A percentile compares a stretch with the other conserved stretches of the same genome.
phyloP scores from a whole-genome alignment of 768 basidiomycete genomes.

The Russula sp. region DNA sequence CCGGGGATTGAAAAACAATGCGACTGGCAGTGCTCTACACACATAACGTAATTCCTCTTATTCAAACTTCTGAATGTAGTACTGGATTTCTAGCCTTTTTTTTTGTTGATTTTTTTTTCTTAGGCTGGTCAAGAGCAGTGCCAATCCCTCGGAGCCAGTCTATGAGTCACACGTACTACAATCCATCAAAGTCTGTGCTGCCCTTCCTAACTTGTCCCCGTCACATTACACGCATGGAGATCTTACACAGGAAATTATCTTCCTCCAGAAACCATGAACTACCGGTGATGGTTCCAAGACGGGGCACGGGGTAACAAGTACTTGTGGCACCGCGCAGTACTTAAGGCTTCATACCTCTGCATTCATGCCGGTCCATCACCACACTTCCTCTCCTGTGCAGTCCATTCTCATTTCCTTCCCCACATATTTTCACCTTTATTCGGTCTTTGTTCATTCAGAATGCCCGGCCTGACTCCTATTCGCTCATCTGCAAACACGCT shows the following conservation, averaged over 20 bases:
- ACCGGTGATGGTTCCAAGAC: conserved; percentile 9
- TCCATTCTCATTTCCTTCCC: neutral
- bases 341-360: neutral
- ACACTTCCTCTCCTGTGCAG: neutral
- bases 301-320: neutral
- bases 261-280: conserved; percentile 1
- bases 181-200: conserved; percentile 10
- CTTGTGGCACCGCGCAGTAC: conserved; percentile 12
- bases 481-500: conserved; percentile 26
- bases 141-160: neutral
- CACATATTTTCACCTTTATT: neutral
- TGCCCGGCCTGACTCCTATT: conserved; percentile 32
- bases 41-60: neutral
- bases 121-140: neutral
- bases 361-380: neutral
- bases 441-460: conserved; percentile 12
- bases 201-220: conserved; percentile 6
- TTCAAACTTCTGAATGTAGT: neutral
- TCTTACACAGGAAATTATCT: conserved; percentile 15
- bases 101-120: neutral
- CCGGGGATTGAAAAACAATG: neutral
- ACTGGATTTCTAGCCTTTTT: neutral
- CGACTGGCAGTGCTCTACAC: neutral
- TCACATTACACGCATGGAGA: conserved; percentile 17
- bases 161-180: conserved; percentile 9